Evolutionary conservation across 2,329 filamentous ascomycete species (phyloP), one percentile per base, ranked within the genome.

Genomic region (Rhynchosporium graminicola): DNA sequence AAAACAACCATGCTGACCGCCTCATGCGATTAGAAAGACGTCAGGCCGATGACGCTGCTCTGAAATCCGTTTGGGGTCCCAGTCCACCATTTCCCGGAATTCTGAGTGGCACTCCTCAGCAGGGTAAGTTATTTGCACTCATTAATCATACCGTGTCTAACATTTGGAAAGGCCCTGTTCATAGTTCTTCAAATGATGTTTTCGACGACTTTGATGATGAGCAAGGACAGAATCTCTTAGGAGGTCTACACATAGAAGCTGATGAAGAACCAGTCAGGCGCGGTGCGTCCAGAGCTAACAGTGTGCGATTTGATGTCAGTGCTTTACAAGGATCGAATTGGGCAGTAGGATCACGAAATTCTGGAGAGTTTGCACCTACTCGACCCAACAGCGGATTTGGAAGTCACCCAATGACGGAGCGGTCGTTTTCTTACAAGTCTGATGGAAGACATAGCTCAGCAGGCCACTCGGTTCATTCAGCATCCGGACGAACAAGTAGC

Each of bases 241-340:
- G 88, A 57, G 91, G 90, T 59, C 82, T 97, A 62, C 91, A 93
- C 63, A 81, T 98, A 6, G 94, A 97, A 67, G 84, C 88, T 4
- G 93, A 97, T 65, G 92, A 98, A 66, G 90, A 93, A 73, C 90
- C 90, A 38, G 87, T 92, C 62, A 87, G 92, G 43, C 86, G 94
- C 66, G 91, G 95, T 59, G 91, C 92, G 20, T 99, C 95, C 20
- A 85, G 95, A 70, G 94, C 95, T 54, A 98, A 98, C 74, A 98
- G 95, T 73, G 95, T 99, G 69, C 90, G 95, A 43, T 99, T 99
- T 72, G 95, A 98, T 73, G 94, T 98, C 75, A 97, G 92, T 73
- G 93, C 94, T 13, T 87, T 97, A 70, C 92, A 97, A 70, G 90
- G 91, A 54, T 92, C 85, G 8, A 84, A 92, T 75, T 96, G 95